Evolutionary conservation across 2,329 filamentous ascomycete genomes (phyloP), one percentile per base, ranked within the genome.

Genomic region (Emergomyces pasteurianus): DNA sequence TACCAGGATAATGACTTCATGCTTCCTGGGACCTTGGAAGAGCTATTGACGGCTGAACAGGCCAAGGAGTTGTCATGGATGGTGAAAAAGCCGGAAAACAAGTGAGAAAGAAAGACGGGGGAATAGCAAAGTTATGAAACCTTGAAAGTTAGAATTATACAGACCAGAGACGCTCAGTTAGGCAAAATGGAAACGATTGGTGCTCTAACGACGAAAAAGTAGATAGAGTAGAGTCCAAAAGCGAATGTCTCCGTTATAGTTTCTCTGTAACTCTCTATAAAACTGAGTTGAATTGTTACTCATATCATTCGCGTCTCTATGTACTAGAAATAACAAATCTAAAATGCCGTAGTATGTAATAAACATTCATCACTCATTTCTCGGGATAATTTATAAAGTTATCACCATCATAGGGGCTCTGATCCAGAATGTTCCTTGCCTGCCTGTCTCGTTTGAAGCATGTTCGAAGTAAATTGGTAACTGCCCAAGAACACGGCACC

Each of bases 401-500:
- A 31, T 28, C 16, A 34, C 23, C 21, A n/a, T 57, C 55, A 57
- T 23, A 57, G 28, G 8, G 55, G 38, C 26, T 57, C 55, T 1
- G 40, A 58, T 42, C 66, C 61, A 23, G 65, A 42, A 57, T 63
- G 52, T 38, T 50, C 60, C 34, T 63, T 60, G 52, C 61, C 64
- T 65, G 61, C 62, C 34, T 59, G 58, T 16, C 36, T 69, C 6
- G 79, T 77, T 59, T 83, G 81, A 67, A 95, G 73, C 38, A 84
- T 78, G 77, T 96, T 96, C 67, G 86, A 87, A 26, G 86, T 88
- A 84, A 86, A 94, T 74, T 96, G 90, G 74, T 96, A 96, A 68
- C 88, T 92, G 0, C 92, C 94, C 70, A 97, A 74, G 77, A 99
- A 99, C 40, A 99, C 90, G 12, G 92, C 90, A 1, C 94, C 94